Evolutionary conservation across 371 early-diverging fungal species (phyloP).

Genomic region (Actinomortierella ambigua): DNA sequence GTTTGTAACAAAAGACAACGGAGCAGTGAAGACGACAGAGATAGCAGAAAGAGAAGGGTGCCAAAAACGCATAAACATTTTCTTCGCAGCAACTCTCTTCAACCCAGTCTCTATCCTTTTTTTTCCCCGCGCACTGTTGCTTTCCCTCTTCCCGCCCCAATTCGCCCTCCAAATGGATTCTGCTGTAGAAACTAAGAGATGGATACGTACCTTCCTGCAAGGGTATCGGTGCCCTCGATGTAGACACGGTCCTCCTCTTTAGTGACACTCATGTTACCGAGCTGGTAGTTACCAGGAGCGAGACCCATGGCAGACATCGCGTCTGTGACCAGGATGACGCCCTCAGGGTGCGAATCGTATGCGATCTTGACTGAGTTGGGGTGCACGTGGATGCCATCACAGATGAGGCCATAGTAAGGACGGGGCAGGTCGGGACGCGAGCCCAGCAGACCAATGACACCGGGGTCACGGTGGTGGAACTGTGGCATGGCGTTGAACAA

Average conservation of each 20-base stretch:
- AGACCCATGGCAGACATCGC: slow-evolving; percentile 81
- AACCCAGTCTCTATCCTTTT: neutral
- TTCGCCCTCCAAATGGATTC: too few relatives aligned
- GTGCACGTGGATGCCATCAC: slow-evolving; percentile 81
- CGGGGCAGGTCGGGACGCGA: slow-evolving; percentile 59
- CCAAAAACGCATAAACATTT: neutral
- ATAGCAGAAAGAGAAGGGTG: neutral
- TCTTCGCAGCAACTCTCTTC: neutral
- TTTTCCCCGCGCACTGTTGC: too few relatives aligned
- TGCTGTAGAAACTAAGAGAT: too few relatives aligned
- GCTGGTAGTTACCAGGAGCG: slow-evolving; percentile 74
- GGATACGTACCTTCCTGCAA: slow-evolving; percentile 66
- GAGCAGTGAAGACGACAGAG: neutral
- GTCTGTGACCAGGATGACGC: slow-evolving; percentile 78
- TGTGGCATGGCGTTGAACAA: slow-evolving; percentile 86
- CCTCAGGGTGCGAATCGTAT: slow-evolving; percentile 76
- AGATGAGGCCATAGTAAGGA: slow-evolving; percentile 81
- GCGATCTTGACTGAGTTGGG: slow-evolving; percentile 82
- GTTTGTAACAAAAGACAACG: too few relatives aligned
- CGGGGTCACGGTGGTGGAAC: slow-evolving; percentile 86
- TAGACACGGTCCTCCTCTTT: slow-evolving; percentile 75
- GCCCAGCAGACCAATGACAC: slow-evolving; percentile 76
- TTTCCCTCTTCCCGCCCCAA: too few relatives aligned
- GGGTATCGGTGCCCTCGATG: slow-evolving; percentile 77
- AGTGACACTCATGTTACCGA: slow-evolving; percentile 71